Conservation (phyloP, 495 filamentous ascomycete species). For the Xylaria intraflava region DNA sequence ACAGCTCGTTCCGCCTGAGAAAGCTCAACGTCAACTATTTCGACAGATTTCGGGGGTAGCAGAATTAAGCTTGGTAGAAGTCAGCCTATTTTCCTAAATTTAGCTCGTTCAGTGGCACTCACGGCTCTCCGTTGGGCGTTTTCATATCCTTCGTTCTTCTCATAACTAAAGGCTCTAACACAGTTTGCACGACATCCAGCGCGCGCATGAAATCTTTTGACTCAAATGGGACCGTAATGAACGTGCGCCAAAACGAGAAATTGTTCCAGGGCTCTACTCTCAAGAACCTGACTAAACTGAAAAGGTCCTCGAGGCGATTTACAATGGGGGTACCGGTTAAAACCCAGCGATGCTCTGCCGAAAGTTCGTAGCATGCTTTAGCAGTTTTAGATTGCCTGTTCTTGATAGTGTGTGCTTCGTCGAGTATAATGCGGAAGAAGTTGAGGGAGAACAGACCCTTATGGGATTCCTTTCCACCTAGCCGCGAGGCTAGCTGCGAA, state of each 20-base stretch:
- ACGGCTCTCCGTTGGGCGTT: conserved; percentile 77
- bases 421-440: conserved; percentile 90
- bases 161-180: conserved; percentile 91
- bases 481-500: conserved; percentile 54
- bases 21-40: conserved; percentile 80
- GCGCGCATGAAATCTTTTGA: conserved; percentile 88
- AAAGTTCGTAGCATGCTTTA: conserved; percentile 84
- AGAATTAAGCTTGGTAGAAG: conserved; percentile 54
- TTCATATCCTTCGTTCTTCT: conserved; percentile 97
- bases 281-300: conserved; percentile 85
- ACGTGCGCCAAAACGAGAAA: conserved; percentile 98
- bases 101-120: conserved; percentile 1
- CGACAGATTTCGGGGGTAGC: conserved; percentile 71
- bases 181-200: conserved; percentile 93
- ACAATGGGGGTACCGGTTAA: conserved; percentile 96
- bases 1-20: conserved; percentile 79
- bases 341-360: conserved; percentile 81
- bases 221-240: conserved; percentile 96
- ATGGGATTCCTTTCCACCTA: conserved; percentile 50
- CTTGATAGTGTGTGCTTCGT: conserved; percentile 93
- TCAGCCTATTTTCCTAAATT: conserved; percentile 6
- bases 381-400: conserved; percentile 85
- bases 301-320: conserved; percentile 94
- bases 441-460: conserved; percentile 83
- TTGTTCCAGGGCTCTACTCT: conserved; percentile 96